These are phyloP conservation scores for Aspergillus ellipticus DNA, from an alignment of 495 filamentous ascomycete species.

Conservation along the genomic window DNA sequence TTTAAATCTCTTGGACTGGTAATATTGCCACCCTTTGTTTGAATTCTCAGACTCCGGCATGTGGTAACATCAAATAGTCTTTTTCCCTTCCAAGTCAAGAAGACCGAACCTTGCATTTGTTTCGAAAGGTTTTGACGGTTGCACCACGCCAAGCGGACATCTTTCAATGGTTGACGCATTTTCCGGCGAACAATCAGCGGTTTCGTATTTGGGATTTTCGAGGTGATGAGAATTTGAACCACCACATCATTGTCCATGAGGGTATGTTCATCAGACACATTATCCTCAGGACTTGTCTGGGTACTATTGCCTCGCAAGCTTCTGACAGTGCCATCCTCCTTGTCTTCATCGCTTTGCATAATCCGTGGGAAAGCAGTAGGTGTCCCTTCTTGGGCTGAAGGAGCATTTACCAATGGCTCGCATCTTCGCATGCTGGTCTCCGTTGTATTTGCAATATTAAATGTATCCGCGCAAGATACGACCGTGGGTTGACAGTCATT, in stretches of 20 bases:
- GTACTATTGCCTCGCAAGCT: background rate
- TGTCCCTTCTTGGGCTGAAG: too few relatives aligned
- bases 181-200: conserved; percentile 65
- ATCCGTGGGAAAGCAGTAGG: too few relatives aligned
- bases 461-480: background rate
- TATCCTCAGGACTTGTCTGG: too few relatives aligned
- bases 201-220: conserved; percentile 56
- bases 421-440: background rate
- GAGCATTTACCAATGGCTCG: background rate
- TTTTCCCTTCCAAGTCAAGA: conserved; percentile 75
- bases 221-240: conserved; percentile 71
- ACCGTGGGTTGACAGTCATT: background rate
- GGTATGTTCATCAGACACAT: background rate
- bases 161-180: conserved; percentile 59
- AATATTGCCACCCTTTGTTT: conserved; percentile 29
- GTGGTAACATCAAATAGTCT: conserved; percentile 71
- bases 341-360: background rate
- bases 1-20: conserved; percentile 33
- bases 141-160: conserved; percentile 67
- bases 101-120: conserved; percentile 49
- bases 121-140: conserved; percentile 50
- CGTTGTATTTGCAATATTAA: background rate
- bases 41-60: conserved; percentile 60
- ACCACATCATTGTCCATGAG: conserved; percentile 30
- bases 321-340: background rate